Percentiles rank a stretch among this genome's conserved stretches.
Evolutionary conservation across 495 filamentous ascomycete species (phyloP).

Genomic region (Clavariopsis aquatica): DNA sequence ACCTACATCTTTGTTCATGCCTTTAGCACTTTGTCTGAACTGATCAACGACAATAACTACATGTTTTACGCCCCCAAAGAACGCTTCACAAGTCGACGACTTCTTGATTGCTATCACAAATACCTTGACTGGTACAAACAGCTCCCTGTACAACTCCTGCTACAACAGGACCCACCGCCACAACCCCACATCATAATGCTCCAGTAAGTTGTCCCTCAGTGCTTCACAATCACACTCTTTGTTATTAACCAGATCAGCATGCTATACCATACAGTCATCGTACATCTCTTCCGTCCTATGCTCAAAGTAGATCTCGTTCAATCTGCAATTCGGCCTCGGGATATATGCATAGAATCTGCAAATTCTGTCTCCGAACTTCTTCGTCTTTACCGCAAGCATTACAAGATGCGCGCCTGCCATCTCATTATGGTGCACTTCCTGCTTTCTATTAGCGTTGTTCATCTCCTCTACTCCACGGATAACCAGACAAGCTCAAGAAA

Average conservation of each 20-base stretch:
- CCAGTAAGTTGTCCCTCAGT: conserved; percentile 53
- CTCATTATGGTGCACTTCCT: conserved; percentile 63
- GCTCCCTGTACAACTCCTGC: conserved; percentile 59
- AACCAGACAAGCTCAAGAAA: conserved; percentile 18
- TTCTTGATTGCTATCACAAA: conserved; percentile 59
- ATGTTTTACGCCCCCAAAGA: conserved; percentile 63
- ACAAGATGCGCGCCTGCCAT: conserved; percentile 58
- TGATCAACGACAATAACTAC: conserved; percentile 65
- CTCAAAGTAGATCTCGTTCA: conserved; percentile 62
- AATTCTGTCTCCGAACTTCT: conserved; percentile 61
- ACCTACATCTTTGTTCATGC: conserved; percentile 60
- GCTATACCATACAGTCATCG: conserved; percentile 65
- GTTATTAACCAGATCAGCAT: conserved; percentile 52
- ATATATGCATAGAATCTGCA: conserved; percentile 62
- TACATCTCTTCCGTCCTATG: conserved; percentile 66
- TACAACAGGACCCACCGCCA: conserved; percentile 51
- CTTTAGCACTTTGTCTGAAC: conserved; percentile 66
- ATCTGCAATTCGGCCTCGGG: conserved; percentile 60
- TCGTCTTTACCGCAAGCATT: conserved; percentile 59
- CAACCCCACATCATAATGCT: conserved; percentile 63
- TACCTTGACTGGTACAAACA: conserved; percentile 64
- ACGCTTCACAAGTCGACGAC: conserved; percentile 57
- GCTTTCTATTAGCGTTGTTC: conserved; percentile 59
- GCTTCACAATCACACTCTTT: neutral
- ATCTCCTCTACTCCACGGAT: conserved; percentile 49